A percentile compares a stretch with the other conserved stretches of the same genome.
These are phyloP conservation scores for Athelia sp. DNA, from an alignment of 1,284 basidiomycete species.

Conservation along the genomic window DNA sequence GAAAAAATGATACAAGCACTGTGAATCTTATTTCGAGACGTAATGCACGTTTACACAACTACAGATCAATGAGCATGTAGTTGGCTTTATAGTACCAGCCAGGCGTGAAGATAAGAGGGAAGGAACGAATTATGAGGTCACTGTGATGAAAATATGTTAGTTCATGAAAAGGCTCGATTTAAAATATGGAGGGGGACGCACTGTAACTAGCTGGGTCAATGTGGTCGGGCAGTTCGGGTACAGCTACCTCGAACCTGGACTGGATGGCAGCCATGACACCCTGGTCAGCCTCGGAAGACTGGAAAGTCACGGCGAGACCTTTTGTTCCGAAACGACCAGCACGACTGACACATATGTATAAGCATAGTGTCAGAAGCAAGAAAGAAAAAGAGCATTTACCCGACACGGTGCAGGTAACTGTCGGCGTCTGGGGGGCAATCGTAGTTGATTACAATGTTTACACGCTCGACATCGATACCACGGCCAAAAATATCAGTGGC, in stretches of 20 bases:
- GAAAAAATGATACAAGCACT: too few species aligned
- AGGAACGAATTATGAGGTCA: slow-evolving; percentile 32
- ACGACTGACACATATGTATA: slow-evolving; percentile 48
- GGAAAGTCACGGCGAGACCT: slow-evolving; percentile 98
- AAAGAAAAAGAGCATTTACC: slow-evolving; percentile 43
- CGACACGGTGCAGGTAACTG: slow-evolving; percentile 97
- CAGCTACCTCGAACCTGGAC: slow-evolving; percentile 88
- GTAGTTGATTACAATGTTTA: slow-evolving; percentile 95
- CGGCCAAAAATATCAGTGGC: slow-evolving; percentile 97
- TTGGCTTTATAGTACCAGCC: neutral
- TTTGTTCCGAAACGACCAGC: slow-evolving; percentile 99
- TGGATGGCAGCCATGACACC: slow-evolving; percentile 93
- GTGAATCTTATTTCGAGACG: neutral
- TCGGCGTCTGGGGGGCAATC: slow-evolving; percentile 97
- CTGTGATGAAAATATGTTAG: slow-evolving; percentile 8
- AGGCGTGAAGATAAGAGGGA: neutral
- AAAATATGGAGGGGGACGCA: slow-evolving; percentile 34
- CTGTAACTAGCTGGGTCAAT: slow-evolving; percentile 89
- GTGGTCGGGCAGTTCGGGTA: slow-evolving; percentile 88
- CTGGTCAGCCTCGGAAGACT: slow-evolving; percentile 87
- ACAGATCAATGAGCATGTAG: neutral
- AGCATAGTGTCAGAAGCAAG: slow-evolving; percentile 4
- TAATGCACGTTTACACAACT: slow-evolving; percentile 1
- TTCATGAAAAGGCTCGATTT: neutral
- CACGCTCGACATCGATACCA: slow-evolving; percentile 96